phyloP scores from a whole-genome alignment of 345 rosid species.

The Pelargonium nanum region DNA sequence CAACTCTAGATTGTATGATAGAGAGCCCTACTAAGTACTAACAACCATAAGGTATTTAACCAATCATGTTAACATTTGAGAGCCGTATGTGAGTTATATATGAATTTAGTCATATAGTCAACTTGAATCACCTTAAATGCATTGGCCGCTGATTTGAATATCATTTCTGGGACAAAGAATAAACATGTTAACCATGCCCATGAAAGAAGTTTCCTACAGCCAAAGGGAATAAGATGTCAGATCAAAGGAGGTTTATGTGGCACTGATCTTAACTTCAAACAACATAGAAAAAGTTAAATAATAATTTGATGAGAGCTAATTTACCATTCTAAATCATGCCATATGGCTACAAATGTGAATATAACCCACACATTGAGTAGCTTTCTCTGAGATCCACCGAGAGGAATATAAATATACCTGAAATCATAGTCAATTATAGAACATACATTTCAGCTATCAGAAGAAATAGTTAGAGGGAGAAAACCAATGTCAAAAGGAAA shows the following conservation, averaged over 20 bases:
- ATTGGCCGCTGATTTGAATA: slow-evolving; percentile 62
- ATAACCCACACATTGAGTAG: slow-evolving; percentile 77
- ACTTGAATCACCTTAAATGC: slow-evolving; percentile 54
- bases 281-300: slow-evolving; percentile 3
- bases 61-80: too few species aligned
- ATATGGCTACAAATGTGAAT: slow-evolving; percentile 88
- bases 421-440: slow-evolving; percentile 8
- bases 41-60: too few species aligned
- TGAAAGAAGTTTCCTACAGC: slow-evolving; percentile 81
- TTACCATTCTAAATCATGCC: slow-evolving; percentile 99
- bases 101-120: too few species aligned
- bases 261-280: slow-evolving; percentile 4
- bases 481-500: slow-evolving; percentile 11
- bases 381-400: slow-evolving; percentile 84
- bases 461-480: slow-evolving; percentile 4
- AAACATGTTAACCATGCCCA: slow-evolving; percentile 99
- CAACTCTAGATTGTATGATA: too few species aligned
- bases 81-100: too few species aligned
- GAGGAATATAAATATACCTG: slow-evolving; percentile 94
- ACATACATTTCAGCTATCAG: slow-evolving; percentile 1
- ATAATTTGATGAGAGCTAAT: not conserved
- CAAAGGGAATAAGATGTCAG: slow-evolving; percentile 23
- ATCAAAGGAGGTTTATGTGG: slow-evolving; percentile 7
- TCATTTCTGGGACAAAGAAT: slow-evolving; percentile 85
- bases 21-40: too few species aligned